Evolutionary conservation across 1,139 yeast genomes (phyloP).

Genomic region (Yamadazyma aaseri): DNA sequence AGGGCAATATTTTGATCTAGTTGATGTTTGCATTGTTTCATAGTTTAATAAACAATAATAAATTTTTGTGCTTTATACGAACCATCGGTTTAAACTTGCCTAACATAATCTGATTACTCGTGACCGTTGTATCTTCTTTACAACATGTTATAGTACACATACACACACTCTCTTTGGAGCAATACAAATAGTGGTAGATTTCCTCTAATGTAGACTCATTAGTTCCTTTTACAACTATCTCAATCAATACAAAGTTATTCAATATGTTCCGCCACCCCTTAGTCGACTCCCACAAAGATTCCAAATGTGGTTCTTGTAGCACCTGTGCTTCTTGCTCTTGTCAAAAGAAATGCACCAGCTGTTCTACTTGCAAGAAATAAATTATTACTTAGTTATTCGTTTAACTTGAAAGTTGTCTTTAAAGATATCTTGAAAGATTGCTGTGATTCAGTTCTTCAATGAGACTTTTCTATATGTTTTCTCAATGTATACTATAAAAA

Average conservation of each 20-base stretch:
- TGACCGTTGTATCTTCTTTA: not conserved
- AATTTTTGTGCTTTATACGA: not conserved
- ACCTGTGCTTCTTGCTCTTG: not conserved
- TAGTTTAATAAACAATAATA: no score
- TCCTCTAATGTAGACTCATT: no score
- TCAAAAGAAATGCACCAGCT: slow-evolving; percentile 2
- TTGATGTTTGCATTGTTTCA: no score
- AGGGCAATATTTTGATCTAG: no score
- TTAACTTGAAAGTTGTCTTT: no score
- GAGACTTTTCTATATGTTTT: no score
- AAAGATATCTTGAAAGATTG: no score
- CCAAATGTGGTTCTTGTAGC: slow-evolving; percentile 1
- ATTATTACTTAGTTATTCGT: not conserved
- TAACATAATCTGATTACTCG: not conserved
- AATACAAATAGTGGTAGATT: not conserved
- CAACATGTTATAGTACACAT: not conserved
- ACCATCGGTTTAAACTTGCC: not conserved
- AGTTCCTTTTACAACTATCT: no score
- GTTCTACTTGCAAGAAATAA: slow-evolving; percentile 4
- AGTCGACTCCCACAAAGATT: slow-evolving; percentile 4
- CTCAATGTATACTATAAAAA: no score
- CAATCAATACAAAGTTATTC: no score
- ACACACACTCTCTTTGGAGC: not conserved
- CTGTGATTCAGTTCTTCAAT: no score
- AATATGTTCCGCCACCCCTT: slow-evolving; percentile 3